phyloP scores from a whole-genome alignment of 2,329 filamentous ascomycete species.

The Pseudogymnoascus sp. region DNA sequence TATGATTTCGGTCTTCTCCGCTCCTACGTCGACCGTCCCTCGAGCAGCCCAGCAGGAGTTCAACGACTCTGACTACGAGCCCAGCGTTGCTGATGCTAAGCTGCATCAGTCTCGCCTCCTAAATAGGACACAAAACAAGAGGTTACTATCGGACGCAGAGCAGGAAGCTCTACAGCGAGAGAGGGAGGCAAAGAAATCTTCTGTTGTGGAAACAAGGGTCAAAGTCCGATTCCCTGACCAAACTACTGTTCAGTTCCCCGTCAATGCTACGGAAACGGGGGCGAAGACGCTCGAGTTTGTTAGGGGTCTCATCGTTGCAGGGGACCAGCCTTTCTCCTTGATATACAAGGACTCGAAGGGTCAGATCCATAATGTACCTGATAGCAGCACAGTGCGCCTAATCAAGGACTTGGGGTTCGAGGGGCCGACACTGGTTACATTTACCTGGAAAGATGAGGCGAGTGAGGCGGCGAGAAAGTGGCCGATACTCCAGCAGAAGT shows the following conservation, averaged over 20 bases:
- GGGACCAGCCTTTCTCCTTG: slow-evolving; percentile 62
- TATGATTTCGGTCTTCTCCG: slow-evolving; percentile 66
- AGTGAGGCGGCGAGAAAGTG: slow-evolving; percentile 44
- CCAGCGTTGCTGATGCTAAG: slow-evolving; percentile 67
- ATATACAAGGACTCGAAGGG: slow-evolving; percentile 32
- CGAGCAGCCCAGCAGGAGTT: slow-evolving; percentile 60
- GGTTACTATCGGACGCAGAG: slow-evolving; percentile 76
- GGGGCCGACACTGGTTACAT: slow-evolving; percentile 64
- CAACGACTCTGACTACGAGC: slow-evolving; percentile 68
- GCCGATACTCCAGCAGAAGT: slow-evolving; percentile 31
- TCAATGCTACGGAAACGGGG: slow-evolving; percentile 61
- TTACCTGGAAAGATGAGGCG: slow-evolving; percentile 63
- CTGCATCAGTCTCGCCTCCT: slow-evolving; percentile 62
- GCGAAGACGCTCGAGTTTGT: slow-evolving; percentile 68
- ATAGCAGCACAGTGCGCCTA: slow-evolving; percentile 45
- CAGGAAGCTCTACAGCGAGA: slow-evolving; percentile 55
- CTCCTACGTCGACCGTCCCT: slow-evolving; percentile 66
- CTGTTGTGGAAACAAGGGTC: slow-evolving; percentile 61
- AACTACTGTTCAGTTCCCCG: slow-evolving; percentile 64
- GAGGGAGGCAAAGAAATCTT: slow-evolving; percentile 56
- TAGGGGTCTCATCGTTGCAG: slow-evolving; percentile 57
- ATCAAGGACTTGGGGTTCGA: slow-evolving; percentile 65
- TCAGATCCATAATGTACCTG: slow-evolving; percentile 30
- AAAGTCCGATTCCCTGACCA: slow-evolving; percentile 86
- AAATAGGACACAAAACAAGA: slow-evolving; percentile 53